Evolutionary conservation across 2,329 filamentous ascomycete species (phyloP).

Genomic region (Cercospora sojina): DNA sequence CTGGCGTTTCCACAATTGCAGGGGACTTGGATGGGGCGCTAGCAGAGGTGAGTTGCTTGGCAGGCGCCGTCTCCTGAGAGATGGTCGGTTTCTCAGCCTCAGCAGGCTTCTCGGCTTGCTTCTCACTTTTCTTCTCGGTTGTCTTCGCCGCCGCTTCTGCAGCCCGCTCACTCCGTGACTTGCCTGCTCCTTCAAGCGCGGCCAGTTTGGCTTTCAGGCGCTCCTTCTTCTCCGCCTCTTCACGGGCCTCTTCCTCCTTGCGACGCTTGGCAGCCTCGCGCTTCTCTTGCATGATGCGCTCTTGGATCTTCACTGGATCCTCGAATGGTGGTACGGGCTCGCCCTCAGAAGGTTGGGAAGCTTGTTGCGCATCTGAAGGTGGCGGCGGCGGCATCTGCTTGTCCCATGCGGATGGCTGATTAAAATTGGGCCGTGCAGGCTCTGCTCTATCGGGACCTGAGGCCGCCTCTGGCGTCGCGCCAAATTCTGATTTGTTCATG

Average conservation of each 20-base stretch:
- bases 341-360: slow-evolving; percentile 7
- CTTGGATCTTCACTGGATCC: slow-evolving; percentile 63
- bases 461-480: slow-evolving; percentile 20
- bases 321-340: slow-evolving; percentile 46
- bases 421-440: slow-evolving; percentile 27
- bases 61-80: slow-evolving; percentile 14
- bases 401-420: slow-evolving; percentile 36
- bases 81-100: slow-evolving; percentile 14
- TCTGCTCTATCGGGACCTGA: slow-evolving; percentile 25
- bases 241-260: slow-evolving; percentile 33
- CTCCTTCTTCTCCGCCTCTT: slow-evolving; percentile 34
- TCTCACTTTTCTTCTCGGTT: slow-evolving; percentile 19
- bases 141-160: slow-evolving; percentile 35
- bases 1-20: slow-evolving; percentile 14
- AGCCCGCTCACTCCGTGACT: slow-evolving; percentile 37
- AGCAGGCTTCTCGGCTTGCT: slow-evolving; percentile 16
- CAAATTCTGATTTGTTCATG: slow-evolving; percentile 45
- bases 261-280: slow-evolving; percentile 36
- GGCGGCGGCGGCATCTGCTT: slow-evolving; percentile 36
- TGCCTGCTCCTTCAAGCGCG: slow-evolving; percentile 35
- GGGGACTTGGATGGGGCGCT: slow-evolving; percentile 20
- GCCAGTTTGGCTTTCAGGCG: slow-evolving; percentile 39
- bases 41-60: slow-evolving; percentile 24
- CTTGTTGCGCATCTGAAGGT: slow-evolving; percentile 20
- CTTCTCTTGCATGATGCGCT: slow-evolving; percentile 49